Percentiles rank a stretch among this genome's conserved stretches.
Evolutionary conservation across 2,329 filamentous ascomycete species (phyloP).

Genomic region (Phaeophleospora eucalypticola): DNA sequence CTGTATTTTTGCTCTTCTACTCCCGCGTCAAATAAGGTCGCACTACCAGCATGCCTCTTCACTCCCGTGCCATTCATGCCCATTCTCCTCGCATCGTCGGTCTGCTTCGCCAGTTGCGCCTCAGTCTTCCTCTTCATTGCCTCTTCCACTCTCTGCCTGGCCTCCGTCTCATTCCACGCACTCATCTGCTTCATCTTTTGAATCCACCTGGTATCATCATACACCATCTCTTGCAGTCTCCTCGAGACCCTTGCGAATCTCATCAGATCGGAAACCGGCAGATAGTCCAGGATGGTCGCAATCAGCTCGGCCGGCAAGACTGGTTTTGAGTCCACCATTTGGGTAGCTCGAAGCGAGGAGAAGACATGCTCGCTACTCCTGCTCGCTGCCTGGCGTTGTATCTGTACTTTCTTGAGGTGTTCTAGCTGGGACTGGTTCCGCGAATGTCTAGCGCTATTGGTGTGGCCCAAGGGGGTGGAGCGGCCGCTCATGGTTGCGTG

Average conservation of each 20-base stretch:
- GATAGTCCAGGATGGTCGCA: constrained; percentile 80
- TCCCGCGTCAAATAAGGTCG: constrained; percentile 70
- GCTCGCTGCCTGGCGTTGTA: constrained; percentile 15
- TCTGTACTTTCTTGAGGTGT: constrained; percentile 27
- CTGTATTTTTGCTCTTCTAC: constrained; percentile 60
- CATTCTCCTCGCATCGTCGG: constrained; percentile 38
- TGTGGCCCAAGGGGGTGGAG: constrained; percentile 17
- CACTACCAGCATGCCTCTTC: constrained; percentile 38
- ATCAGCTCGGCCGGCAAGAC: constrained; percentile 89
- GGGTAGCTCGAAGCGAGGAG: constrained; percentile 71
- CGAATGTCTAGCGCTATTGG: constrained; percentile 17
- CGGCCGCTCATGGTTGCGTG: constrained; percentile 22
- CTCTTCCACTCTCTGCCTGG: constrained; percentile 74
- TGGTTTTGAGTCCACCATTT: constrained; percentile 74
- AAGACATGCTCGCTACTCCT: constrained; percentile 52
- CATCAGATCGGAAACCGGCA: constrained; percentile 79
- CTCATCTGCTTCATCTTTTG: constrained; percentile 79
- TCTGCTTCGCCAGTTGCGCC: constrained; percentile 44
- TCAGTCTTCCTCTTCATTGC: constrained; percentile 56
- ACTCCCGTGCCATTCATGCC: constrained; percentile 31
- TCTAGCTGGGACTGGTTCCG: constrained; percentile 29
- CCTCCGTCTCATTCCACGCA: constrained; percentile 87
- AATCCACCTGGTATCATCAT: constrained; percentile 95
- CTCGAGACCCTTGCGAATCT: constrained; percentile 78
- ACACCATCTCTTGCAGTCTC: constrained; percentile 95